Base-by-base conservation (phyloP, 2,329 filamentous ascomycete genomes). In the Pseudocercospora pini-densiflorae region DNA sequence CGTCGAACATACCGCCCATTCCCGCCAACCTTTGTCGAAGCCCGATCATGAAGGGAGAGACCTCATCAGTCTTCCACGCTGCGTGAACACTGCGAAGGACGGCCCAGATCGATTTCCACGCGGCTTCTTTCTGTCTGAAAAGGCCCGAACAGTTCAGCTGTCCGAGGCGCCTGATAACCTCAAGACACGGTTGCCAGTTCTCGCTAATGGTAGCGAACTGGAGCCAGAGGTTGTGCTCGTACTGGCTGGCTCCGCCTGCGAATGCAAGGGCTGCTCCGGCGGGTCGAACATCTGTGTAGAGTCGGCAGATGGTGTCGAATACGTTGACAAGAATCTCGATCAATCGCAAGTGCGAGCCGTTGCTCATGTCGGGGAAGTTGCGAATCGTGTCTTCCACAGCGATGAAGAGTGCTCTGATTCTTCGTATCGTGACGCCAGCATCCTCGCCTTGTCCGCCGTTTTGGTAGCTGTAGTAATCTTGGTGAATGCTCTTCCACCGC, bases 201-300 rank as follows among this genome's bases (percentile, higher is more conserved):
- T 55, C 10, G 21, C 45, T 58, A 3, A 60, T 54, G 10, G 62
- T 63, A 14, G 65, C 62, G 64, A 71, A 71, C 23, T 68, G 66
- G 12, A 65, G 51, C 57, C 63, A 67, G 31, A 71, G 66, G 19
- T 63, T 68, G 49, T 66, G 65, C 54, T 70, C 70, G 55, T 64
- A 64, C 9, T 71, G 67, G 45, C 49, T 47, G 14, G 53, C 43
- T 0, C 64, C 68, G 19, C 70, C 68, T 7, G 68, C 70, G 40
- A 68, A 71, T n/a, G 66, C 27, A 7, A 58, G 62, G 1, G 53
- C 54, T 7, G 27, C 43, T 10, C 53, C 59, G 2, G 27, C 16
- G 2, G 62, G 61, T 36, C 63, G 55, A 5, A 45, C 29, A 33
- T 61, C 53, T 2, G 14, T 16, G 8, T 19, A n/a, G 31, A 49